phyloP scores from a whole-genome alignment of 1,284 basidiomycete species.

The Malassezia cuniculi region DNA sequence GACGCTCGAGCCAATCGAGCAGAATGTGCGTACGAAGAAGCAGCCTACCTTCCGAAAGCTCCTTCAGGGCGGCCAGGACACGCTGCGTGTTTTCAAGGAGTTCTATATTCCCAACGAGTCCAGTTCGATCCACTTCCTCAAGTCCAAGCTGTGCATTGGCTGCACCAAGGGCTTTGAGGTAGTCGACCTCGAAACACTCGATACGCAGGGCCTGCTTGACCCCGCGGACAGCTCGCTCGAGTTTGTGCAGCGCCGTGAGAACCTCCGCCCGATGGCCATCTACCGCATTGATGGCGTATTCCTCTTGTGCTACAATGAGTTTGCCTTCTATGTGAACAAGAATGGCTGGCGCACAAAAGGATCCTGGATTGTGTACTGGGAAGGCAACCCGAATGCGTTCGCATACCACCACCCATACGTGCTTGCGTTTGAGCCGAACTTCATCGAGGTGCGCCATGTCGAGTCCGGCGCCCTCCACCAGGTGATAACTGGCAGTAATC shows the following conservation, averaged over 20 bases:
- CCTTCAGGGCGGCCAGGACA: slow-evolving; percentile 85
- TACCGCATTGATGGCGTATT: slow-evolving; percentile 96
- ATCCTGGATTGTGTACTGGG: slow-evolving; percentile 93
- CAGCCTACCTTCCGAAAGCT: slow-evolving; percentile 74
- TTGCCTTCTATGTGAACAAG: slow-evolving; percentile 97
- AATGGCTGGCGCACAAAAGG: slow-evolving; percentile 80
- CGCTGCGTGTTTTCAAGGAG: slow-evolving; percentile 79
- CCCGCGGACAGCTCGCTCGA: slow-evolving; percentile 81
- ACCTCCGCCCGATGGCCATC: slow-evolving; percentile 83
- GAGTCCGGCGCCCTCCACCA: slow-evolving; percentile 83
- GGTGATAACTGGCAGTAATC: slow-evolving; percentile 60
- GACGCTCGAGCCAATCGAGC: slow-evolving; percentile 88
- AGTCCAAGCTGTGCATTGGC: slow-evolving; percentile 92
- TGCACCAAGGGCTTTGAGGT: slow-evolving; percentile 99
- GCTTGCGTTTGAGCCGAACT: slow-evolving; percentile 87
- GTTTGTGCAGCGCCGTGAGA: slow-evolving; percentile 81
- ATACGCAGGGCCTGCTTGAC: slow-evolving; percentile 90
- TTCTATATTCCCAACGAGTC: slow-evolving; percentile 98
- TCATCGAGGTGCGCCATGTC: slow-evolving; percentile 92
- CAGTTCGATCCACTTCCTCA: slow-evolving; percentile 90
- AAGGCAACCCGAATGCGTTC: slow-evolving; percentile 82
- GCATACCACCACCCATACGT: slow-evolving; percentile 94
- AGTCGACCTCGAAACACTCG: slow-evolving; percentile 90
- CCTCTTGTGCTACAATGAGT: slow-evolving; percentile 94
- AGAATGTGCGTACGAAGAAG: slow-evolving; percentile 64